A percentile compares a stretch with the other conserved stretches of the same genome.
These are phyloP conservation scores for Novymonas esmeraldas DNA, from an alignment of 208 protist genomes.

Conservation along the genomic window DNA sequence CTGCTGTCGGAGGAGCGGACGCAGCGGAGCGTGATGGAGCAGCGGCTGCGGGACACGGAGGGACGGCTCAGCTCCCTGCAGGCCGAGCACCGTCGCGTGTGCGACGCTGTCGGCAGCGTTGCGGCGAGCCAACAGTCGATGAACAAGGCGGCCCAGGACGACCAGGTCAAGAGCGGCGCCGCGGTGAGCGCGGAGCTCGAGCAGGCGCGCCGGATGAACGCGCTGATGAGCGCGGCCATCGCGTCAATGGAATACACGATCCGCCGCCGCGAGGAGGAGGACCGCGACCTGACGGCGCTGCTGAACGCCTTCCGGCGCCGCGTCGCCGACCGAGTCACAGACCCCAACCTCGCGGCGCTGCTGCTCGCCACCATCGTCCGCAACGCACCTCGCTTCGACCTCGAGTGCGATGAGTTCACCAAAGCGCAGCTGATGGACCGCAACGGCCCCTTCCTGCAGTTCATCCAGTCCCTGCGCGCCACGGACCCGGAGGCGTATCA, in stretches of 20 bases:
- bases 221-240: conserved; percentile 52
- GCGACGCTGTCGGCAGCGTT: conserved; percentile 36
- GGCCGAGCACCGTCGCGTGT: conserved; percentile 63
- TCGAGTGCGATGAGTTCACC: conserved; percentile 65
- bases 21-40: conserved; percentile 58
- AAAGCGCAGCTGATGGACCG: conserved; percentile 56
- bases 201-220: conserved; percentile 42
- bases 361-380: conserved; percentile 72
- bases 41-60: conserved; percentile 65
- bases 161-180: conserved; percentile 30
- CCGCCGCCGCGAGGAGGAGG: conserved; percentile 77
- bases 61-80: conserved; percentile 42
- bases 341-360: conserved; percentile 66
- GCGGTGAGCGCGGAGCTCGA: conserved; percentile 43
- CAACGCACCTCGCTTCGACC: conserved; percentile 71
- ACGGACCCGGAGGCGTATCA: conserved; percentile 61
- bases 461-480: conserved; percentile 59
- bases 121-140: conserved; percentile 2
- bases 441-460: conserved; percentile 73
- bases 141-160: conserved; percentile 35
- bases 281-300: conserved; percentile 68
- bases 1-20: conserved; percentile 49
- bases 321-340: conserved; percentile 58
- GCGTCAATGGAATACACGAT: conserved; percentile 85
- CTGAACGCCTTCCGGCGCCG: conserved; percentile 75